These are phyloP conservation scores for Polytolypa hystricis DNA, from an alignment of 2,329 filamentous ascomycete species.

Conservation along the genomic window DNA sequence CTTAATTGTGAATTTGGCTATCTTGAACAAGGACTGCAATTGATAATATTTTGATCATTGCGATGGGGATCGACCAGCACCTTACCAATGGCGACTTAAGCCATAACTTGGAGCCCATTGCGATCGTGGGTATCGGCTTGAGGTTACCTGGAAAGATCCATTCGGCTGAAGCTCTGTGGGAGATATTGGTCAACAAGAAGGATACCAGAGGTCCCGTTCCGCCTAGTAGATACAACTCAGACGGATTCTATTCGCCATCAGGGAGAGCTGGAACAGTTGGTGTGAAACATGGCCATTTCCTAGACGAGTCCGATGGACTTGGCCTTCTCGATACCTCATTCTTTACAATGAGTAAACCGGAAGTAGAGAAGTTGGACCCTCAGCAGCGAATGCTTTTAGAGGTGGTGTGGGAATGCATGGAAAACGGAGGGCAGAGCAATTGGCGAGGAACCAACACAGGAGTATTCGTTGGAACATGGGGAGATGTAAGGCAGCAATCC, in stretches of 20 bases:
- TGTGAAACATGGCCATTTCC: constrained; percentile 5
- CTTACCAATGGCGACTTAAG: too few relatives aligned
- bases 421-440: constrained; percentile 8
- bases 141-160: constrained; percentile 13
- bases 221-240: constrained; percentile 14
- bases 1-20: too few relatives aligned
- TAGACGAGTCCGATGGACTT: constrained; percentile 2
- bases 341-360: constrained; percentile 3
- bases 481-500: constrained; percentile 2
- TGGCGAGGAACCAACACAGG: constrained; percentile 12
- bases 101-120: too few relatives aligned
- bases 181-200: constrained; percentile 11
- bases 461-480: constrained; percentile 12
- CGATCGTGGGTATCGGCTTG: constrained; percentile 16
- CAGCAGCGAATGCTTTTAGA: constrained; percentile 11
- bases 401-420: constrained; percentile 9
- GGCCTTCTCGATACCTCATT: constrained; percentile 3
- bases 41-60: too few relatives aligned
- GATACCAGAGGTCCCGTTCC: constrained; percentile 13
- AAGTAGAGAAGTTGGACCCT: constrained; percentile 2
- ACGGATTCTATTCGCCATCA: constrained; percentile 12
- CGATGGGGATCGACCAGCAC: too few relatives aligned
- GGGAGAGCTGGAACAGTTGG: not conserved
- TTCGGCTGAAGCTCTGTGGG: constrained; percentile 14
- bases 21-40: too few relatives aligned